Conservation (phyloP, 768 basidiomycete genomes). For the Boletus speciosus region DNA sequence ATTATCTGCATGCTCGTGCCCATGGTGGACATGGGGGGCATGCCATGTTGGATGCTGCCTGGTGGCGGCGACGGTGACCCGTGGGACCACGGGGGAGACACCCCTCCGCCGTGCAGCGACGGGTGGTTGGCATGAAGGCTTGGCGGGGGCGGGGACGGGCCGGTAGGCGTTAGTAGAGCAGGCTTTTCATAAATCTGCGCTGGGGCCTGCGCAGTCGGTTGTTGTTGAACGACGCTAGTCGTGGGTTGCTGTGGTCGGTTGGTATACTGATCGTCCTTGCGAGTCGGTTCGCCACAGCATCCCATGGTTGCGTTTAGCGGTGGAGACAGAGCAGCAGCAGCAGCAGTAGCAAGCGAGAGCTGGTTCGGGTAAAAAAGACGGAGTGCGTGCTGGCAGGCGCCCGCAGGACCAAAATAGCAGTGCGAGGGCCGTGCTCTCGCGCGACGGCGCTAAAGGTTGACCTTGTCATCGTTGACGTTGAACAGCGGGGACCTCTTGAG, state of each 20-base stretch:
- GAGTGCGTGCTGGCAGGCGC: constrained; percentile 8
- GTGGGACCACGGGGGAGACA: constrained; percentile 14
- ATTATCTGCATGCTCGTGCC: not conserved
- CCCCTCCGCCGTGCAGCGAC: constrained; percentile 24
- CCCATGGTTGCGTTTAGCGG: constrained; percentile 40
- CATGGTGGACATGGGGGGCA: not conserved
- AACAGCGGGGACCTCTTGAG: too few species aligned
- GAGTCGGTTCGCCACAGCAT: constrained; percentile 59
- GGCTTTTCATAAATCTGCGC: constrained; percentile 41
- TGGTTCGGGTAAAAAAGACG: not conserved
- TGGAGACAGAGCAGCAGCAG: not conserved
- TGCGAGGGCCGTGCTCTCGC: constrained; percentile 8
- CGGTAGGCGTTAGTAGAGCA: constrained; percentile 37
- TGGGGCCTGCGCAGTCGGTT: constrained; percentile 44
- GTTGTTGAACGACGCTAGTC: constrained; percentile 43
- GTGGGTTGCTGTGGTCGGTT: constrained; percentile 30
- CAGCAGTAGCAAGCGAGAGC: not conserved
- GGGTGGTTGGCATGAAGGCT: constrained; percentile 24
- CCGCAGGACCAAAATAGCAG: constrained; percentile 10
- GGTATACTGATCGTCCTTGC: constrained; percentile 30
- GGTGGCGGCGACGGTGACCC: constrained; percentile 36
- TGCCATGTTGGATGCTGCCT: constrained; percentile 1
- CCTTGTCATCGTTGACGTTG: too few species aligned
- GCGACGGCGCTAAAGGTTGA: not conserved
- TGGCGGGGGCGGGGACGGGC: constrained; percentile 47